Percentiles rank a stretch among this genome's conserved stretches.
These are phyloP conservation scores for Sordariomycetes sp. DNA, from an alignment of 2,329 filamentous ascomycete species.

Conservation along the genomic window DNA sequence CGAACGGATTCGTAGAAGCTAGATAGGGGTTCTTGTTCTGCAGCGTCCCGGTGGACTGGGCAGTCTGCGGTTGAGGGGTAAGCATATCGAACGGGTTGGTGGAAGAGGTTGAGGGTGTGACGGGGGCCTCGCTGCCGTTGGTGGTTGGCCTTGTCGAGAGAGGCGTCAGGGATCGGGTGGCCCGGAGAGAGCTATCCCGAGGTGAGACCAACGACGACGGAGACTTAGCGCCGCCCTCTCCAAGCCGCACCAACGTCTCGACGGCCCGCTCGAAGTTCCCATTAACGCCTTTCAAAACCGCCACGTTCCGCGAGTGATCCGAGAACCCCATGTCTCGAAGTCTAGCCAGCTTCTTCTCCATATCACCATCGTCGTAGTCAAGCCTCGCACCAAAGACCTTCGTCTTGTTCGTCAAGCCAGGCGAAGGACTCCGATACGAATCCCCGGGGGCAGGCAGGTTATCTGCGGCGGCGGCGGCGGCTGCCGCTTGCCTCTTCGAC, in stretches of 20 bases:
- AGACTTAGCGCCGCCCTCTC: slow-evolving; percentile 49
- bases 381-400: slow-evolving; percentile 56
- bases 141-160: slow-evolving; percentile 14
- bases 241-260: slow-evolving; percentile 73
- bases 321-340: slow-evolving; percentile 87
- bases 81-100: slow-evolving; percentile 60
- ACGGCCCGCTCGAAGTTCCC: slow-evolving; percentile 81
- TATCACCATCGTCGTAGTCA: slow-evolving; percentile 42
- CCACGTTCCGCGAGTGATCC: slow-evolving; percentile 71
- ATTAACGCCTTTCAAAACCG: slow-evolving; percentile 70
- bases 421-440: slow-evolving; percentile 18
- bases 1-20: slow-evolving; percentile 61
- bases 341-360: slow-evolving; percentile 65
- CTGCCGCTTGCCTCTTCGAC: slow-evolving; percentile 42
- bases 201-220: slow-evolving; percentile 27
- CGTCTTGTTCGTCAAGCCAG: slow-evolving; percentile 48
- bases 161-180: slow-evolving; percentile 36
- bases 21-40: slow-evolving; percentile 45
- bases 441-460: slow-evolving; percentile 5
- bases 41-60: slow-evolving; percentile 53
- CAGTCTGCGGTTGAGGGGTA: slow-evolving; percentile 46
- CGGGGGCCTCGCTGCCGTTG: slow-evolving; percentile 14
- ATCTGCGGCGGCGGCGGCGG: slow-evolving; percentile 9
- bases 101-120: slow-evolving; percentile 34
- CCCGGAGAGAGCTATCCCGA: slow-evolving; percentile 34